Conservation (phyloP, 768 basidiomycete species). For the Leccinellum albellum region DNA sequence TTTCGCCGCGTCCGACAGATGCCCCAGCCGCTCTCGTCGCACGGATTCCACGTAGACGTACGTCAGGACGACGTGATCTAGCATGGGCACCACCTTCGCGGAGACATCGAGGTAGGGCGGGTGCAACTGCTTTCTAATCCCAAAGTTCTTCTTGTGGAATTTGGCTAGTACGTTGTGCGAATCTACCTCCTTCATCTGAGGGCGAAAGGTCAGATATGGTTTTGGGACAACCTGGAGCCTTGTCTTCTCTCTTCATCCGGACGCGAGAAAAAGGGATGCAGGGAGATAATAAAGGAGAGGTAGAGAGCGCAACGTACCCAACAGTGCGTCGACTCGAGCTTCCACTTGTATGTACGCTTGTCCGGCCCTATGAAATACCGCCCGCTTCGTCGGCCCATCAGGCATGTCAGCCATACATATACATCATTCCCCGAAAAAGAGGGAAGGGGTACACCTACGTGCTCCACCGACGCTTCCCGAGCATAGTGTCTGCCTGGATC, state of each 20-base stretch:
- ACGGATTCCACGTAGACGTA: constrained; percentile 27
- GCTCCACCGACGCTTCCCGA: constrained; percentile 20
- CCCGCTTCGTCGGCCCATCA: constrained; percentile 16
- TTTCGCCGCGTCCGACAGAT: neutral
- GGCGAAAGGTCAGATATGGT: neutral
- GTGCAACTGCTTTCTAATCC: constrained; percentile 19
- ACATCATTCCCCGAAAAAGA: neutral
- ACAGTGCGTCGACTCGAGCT: constrained; percentile 25
- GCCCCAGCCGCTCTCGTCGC: constrained; percentile 21
- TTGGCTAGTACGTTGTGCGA: constrained; percentile 13
- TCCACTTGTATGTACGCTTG: constrained; percentile 34
- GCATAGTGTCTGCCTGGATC: constrained; percentile 21
- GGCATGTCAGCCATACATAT: neutral
- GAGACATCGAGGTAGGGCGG: constrained; percentile 28
- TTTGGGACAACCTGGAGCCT: neutral
- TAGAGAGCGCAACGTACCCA: constrained; percentile 17
- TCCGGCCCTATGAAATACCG: constrained; percentile 34
- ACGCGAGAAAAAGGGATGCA: neutral
- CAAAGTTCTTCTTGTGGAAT: constrained; percentile 24
- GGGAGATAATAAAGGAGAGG: neutral
- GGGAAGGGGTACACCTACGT: constrained; percentile 12
- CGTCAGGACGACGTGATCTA: constrained; percentile 28
- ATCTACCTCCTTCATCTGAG: constrained; percentile 22
- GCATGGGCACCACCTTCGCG: constrained; percentile 15
- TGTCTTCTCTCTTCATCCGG: neutral